Percentiles rank a stretch among this genome's conserved stretches.
These are phyloP conservation scores for Vanrija pseudolonga DNA, from an alignment of 1,284 basidiomycete genomes.

Conservation along the genomic window DNA sequence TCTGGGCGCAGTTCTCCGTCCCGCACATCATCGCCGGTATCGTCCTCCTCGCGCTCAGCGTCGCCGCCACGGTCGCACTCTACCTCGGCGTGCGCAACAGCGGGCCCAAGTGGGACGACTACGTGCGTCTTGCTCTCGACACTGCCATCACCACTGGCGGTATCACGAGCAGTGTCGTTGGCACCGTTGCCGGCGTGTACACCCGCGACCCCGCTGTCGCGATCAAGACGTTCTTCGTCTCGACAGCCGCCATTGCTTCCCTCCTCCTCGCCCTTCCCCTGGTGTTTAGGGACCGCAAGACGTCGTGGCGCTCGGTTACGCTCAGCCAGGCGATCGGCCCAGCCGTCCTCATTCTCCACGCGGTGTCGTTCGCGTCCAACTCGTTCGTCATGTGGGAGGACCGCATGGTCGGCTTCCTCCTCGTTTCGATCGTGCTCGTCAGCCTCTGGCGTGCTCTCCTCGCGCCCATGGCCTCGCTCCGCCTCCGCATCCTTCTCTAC, in stretches of 20 bases:
- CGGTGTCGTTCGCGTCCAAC: conserved; percentile 76
- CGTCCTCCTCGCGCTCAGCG: conserved; percentile 46
- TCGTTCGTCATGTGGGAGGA: conserved; percentile 98
- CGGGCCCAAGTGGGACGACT: conserved; percentile 41
- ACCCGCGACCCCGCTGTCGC: conserved; percentile 52
- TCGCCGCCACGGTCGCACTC: conserved; percentile 40
- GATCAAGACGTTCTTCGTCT: conserved; percentile 41
- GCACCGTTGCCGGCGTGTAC: conserved; percentile 32
- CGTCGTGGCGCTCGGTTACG: conserved; percentile 7
- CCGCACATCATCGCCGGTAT: conserved; percentile 67
- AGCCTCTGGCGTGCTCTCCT: conserved; percentile 58
- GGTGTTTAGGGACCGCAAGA: conserved; percentile 1
- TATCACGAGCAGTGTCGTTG: conserved; percentile 26
- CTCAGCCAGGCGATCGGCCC: conserved; percentile 45
- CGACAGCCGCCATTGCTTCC: conserved; percentile 34
- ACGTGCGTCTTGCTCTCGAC: conserved; percentile 41
- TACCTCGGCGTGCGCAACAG: conserved; percentile 46
- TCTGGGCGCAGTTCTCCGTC: conserved; percentile 94
- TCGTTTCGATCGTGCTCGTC: conserved; percentile 58
- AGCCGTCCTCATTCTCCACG: conserved; percentile 63
- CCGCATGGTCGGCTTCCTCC: conserved; percentile 68
- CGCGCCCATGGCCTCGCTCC: conserved; percentile 65
- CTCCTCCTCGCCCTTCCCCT: conserved; percentile 30
- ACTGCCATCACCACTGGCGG: conserved; percentile 27
- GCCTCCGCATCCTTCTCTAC: conserved; percentile 71